These are phyloP conservation scores for Cladorrhinum samala DNA, from an alignment of 495 filamentous ascomycete species.

Conservation along the genomic window DNA sequence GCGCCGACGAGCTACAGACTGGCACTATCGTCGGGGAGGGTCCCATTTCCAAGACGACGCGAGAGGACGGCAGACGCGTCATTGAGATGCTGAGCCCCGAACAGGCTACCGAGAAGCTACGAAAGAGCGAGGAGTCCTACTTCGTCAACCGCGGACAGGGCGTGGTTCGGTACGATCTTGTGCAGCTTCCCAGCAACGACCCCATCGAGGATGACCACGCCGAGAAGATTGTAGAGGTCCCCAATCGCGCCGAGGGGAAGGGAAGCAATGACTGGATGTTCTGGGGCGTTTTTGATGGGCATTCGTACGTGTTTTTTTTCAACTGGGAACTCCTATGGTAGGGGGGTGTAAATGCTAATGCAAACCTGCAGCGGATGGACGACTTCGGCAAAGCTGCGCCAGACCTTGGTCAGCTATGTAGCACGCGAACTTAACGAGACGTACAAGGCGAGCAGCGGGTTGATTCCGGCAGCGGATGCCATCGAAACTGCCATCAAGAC, in stretches of 20 bases:
- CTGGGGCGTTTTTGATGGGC: slow-evolving; percentile 98
- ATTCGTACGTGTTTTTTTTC: slow-evolving; percentile 56
- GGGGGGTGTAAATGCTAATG: neutral
- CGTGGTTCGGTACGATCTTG: slow-evolving; percentile 92
- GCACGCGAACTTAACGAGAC: slow-evolving; percentile 90
- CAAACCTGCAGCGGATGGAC: slow-evolving; percentile 74
- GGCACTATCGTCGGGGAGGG: slow-evolving; percentile 71
- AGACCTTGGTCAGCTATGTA: slow-evolving; percentile 84
- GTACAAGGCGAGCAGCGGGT: slow-evolving; percentile 67
- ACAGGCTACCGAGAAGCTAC: slow-evolving; percentile 82
- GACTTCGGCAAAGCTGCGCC: slow-evolving; percentile 91
- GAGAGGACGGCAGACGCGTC: slow-evolving; percentile 71
- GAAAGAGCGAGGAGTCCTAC: slow-evolving; percentile 86
- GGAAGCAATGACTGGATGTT: slow-evolving; percentile 93
- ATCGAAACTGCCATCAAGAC: slow-evolving; percentile 89
- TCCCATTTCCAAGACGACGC: slow-evolving; percentile 79
- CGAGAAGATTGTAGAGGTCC: slow-evolving; percentile 92
- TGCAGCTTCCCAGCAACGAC: slow-evolving; percentile 90
- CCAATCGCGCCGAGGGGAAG: slow-evolving; percentile 42
- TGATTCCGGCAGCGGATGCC: slow-evolving; percentile 61
- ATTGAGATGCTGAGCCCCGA: slow-evolving; percentile 95
- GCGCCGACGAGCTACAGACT: slow-evolving; percentile 77
- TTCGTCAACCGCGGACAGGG: slow-evolving; percentile 83
- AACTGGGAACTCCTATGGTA: too few relatives aligned
- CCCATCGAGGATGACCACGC: slow-evolving; percentile 98